Conservation (phyloP, 2,329 filamentous ascomycete genomes). For the Cladosporium colombiae region DNA sequence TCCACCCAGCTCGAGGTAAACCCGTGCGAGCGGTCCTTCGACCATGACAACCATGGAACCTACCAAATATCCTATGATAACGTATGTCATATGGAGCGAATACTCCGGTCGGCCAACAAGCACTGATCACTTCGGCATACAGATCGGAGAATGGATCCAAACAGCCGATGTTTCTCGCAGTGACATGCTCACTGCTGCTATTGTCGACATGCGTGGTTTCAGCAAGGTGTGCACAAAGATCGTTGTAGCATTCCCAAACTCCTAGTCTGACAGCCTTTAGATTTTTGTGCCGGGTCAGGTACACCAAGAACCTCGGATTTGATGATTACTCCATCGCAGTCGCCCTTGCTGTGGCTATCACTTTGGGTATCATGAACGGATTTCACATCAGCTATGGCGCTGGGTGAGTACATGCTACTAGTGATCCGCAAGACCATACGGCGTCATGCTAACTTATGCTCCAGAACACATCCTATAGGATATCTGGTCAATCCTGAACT, state of each 20-base stretch:
- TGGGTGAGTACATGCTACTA: neutral
- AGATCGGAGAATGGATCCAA: slow-evolving; percentile 13
- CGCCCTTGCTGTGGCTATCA: neutral
- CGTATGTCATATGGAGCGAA: neutral
- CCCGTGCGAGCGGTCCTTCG: neutral
- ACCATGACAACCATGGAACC: neutral
- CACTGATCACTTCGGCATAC: neutral
- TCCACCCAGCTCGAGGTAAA: neutral
- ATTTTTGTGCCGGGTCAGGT: neutral
- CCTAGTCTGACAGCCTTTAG: neutral
- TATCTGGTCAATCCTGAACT: neutral
- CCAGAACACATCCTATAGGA: neutral
- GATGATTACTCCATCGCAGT: slow-evolving; percentile 12
- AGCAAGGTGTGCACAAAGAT: neutral
- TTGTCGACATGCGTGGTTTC: slow-evolving; percentile 4
- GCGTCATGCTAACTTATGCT: neutral
- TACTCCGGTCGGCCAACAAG: neutral
- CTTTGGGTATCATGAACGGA: slow-evolving; percentile 12
- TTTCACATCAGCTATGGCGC: slow-evolving; percentile 17
- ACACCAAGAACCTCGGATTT: neutral
- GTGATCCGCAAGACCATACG: neutral
- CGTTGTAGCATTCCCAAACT: neutral
- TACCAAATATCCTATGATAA: slow-evolving; percentile 1
- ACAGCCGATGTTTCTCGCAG: slow-evolving; percentile 12
- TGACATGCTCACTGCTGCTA: neutral